phyloP scores from a whole-genome alignment of 1,284 basidiomycete genomes.

The Vanrija sp. region DNA sequence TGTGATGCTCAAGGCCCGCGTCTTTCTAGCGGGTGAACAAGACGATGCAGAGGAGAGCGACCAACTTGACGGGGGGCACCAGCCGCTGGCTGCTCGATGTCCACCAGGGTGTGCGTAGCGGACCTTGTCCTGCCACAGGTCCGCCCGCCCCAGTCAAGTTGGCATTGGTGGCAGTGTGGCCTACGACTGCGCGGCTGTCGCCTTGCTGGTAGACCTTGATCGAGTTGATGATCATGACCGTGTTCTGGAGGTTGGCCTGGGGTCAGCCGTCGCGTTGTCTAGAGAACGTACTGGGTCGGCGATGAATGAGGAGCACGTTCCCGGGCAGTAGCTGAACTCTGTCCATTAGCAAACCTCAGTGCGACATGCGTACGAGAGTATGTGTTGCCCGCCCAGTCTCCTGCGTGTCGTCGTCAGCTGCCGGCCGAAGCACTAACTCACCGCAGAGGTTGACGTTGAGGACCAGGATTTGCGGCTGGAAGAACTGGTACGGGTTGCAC shows the following conservation, averaged over 20 bases:
- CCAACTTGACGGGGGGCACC: too few species aligned
- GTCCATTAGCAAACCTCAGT: constrained; percentile 34
- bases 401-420: constrained; percentile 12
- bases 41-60: too few species aligned
- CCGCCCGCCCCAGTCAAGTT: background rate
- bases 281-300: constrained; percentile 52
- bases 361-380: constrained; percentile 47
- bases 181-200: background rate
- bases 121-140: background rate
- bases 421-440: constrained; percentile 8
- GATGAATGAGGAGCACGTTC: constrained; percentile 64
- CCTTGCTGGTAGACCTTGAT: constrained; percentile 41
- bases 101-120: too few species aligned
- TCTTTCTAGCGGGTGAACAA: too few species aligned
- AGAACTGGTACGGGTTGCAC: constrained; percentile 65
- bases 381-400: constrained; percentile 62
- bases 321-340: constrained; percentile 53
- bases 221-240: constrained; percentile 44
- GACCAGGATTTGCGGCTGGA: constrained; percentile 63
- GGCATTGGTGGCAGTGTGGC: background rate
- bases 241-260: constrained; percentile 41
- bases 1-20: too few species aligned
- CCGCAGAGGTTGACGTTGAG: constrained; percentile 60
- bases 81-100: too few species aligned
- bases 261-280: background rate